Evolutionary conservation across 2,329 filamentous ascomycete genomes (phyloP).

Genomic region (Aspergillus neotritici): DNA sequence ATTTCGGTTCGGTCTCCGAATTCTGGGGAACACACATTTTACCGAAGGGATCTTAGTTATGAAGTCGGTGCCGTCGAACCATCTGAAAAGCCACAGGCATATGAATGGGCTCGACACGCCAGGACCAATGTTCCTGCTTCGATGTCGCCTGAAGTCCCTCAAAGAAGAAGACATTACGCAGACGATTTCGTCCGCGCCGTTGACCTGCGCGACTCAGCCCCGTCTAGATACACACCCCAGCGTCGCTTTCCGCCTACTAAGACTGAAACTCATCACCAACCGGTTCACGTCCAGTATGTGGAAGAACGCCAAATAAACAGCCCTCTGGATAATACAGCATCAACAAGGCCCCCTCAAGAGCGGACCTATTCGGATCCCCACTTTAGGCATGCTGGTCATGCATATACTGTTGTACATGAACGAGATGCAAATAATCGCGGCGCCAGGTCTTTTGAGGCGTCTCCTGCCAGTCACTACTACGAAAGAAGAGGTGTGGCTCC

Average conservation of each 20-base stretch:
- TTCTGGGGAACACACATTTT: conserved; percentile 12
- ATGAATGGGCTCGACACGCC: conserved; percentile 11
- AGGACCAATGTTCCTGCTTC: conserved; percentile 14
- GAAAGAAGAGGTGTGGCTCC: conserved; percentile 10
- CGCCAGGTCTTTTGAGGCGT: conserved; percentile 3
- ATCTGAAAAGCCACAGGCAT: conserved; percentile 8
- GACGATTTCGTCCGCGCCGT: conserved; percentile 35
- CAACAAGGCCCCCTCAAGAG: conserved; percentile 8
- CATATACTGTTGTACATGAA: conserved; percentile 11
- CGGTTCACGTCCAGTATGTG: conserved; percentile 9
- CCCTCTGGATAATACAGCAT: conserved; percentile 9
- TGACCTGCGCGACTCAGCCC: conserved; percentile 21
- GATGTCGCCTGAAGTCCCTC: conserved; percentile 14
- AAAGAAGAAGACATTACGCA: conserved; percentile 28
- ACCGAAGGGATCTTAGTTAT: conserved; percentile 17
- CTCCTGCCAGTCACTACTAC: conserved; percentile 13
- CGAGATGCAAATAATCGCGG: conserved; percentile 2
- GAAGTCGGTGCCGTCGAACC: conserved; percentile 8
- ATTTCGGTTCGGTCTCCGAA: conserved; percentile 11
- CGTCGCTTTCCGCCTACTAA: conserved; percentile 13
- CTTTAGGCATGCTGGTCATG: conserved; percentile 9
- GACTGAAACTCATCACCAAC: conserved; percentile 12
- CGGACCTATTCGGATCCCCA: conserved; percentile 9
- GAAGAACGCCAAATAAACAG: conserved; percentile 13
- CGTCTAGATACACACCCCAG: conserved; percentile 16